Evolutionary conservation across 371 early-diverging fungal genomes (phyloP).

Genomic region (Cokeromyces recurvatus): DNA sequence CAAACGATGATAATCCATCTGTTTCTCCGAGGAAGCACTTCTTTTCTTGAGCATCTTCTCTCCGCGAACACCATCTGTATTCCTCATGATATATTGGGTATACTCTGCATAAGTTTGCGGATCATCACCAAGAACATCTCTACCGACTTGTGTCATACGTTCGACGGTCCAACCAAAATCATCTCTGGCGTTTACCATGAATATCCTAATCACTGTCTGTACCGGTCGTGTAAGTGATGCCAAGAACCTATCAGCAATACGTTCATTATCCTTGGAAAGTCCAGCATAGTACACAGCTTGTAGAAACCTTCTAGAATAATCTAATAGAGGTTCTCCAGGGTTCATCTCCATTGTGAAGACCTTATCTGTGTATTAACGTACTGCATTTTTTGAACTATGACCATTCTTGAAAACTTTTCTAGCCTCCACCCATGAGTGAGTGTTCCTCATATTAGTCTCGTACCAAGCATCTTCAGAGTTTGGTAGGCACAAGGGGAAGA

Average conservation of each 20-base stretch:
- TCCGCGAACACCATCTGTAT: too few relatives aligned
- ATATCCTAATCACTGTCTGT: background rate
- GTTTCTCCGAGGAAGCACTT: too few relatives aligned
- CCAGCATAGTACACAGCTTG: conserved; percentile 2
- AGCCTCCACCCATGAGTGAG: background rate
- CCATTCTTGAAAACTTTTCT: background rate
- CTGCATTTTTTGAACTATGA: background rate
- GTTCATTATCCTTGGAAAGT: background rate
- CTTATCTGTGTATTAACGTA: background rate
- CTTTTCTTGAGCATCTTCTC: background rate
- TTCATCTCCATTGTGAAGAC: background rate
- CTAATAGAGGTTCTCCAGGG: background rate
- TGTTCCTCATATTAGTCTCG: background rate
- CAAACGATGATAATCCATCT: too few relatives aligned
- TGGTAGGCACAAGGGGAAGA: background rate
- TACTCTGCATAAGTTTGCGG: background rate
- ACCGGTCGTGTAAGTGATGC: background rate
- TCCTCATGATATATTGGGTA: background rate
- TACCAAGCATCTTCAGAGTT: background rate
- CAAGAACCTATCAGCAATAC: background rate
- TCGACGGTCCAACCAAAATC: background rate
- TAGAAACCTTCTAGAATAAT: background rate
- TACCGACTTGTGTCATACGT: background rate
- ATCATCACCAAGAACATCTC: conserved; percentile 4
- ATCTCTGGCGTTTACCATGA: background rate